phyloP scores from a whole-genome alignment of 2,329 filamentous ascomycete species.

The Seiridium cupressi region DNA sequence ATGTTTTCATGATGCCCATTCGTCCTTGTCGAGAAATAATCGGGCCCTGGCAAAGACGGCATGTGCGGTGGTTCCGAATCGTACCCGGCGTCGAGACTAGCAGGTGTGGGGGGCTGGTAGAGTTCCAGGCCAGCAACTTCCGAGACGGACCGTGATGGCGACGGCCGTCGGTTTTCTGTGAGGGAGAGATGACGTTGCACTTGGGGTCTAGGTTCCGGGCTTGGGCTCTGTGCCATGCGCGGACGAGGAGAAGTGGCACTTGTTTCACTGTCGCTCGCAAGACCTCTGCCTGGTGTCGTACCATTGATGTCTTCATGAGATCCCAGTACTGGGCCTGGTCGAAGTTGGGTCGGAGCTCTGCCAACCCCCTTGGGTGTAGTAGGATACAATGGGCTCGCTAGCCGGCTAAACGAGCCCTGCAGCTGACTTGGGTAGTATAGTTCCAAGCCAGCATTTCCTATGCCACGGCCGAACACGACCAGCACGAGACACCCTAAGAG shows the following conservation, averaged over 20 bases:
- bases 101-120: slow-evolving; percentile 23
- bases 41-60: slow-evolving; percentile 10
- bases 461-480: slow-evolving; percentile 72
- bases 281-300: background rate
- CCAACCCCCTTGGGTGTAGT: slow-evolving; percentile 19
- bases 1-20: background rate
- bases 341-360: background rate
- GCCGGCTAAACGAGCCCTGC: slow-evolving; percentile 17
- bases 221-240: background rate
- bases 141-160: slow-evolving; percentile 19
- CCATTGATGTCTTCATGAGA: slow-evolving; percentile 2
- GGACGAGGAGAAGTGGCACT: background rate
- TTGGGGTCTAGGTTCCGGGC: background rate
- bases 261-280: background rate
- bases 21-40: slow-evolving; percentile 20
- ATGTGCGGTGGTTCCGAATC: slow-evolving; percentile 30
- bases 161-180: slow-evolving; percentile 10
- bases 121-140: slow-evolving; percentile 16
- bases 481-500: slow-evolving; percentile 83
- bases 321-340: background rate
- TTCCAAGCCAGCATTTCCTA: slow-evolving; percentile 29
- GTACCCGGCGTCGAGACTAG: slow-evolving; percentile 25
- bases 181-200: background rate
- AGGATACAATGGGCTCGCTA: slow-evolving; percentile 24
- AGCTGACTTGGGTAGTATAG: slow-evolving; percentile 28